Conservation (phyloP, 176 grass and related monocot genomes). For the Cenchrus fungigraminus region DNA sequence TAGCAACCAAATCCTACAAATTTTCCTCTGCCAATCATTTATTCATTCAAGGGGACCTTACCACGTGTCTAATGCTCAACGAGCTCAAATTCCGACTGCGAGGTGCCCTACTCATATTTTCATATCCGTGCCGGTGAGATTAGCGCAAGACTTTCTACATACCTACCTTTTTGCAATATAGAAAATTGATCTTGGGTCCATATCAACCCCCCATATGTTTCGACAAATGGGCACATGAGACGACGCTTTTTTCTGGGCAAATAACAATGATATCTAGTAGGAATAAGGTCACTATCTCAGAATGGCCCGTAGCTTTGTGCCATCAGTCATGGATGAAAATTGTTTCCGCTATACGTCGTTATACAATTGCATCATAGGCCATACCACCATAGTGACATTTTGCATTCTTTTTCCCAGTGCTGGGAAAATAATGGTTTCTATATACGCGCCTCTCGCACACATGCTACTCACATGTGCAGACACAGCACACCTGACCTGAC, state of each 20-base stretch:
- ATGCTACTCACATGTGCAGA: background rate
- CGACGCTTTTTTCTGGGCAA: background rate
- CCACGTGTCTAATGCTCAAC: too few species aligned
- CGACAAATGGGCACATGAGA: background rate
- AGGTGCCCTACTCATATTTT: background rate
- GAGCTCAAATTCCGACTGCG: background rate
- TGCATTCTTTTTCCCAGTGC: background rate
- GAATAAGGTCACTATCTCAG: background rate
- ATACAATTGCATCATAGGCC: background rate
- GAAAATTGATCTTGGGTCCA: background rate
- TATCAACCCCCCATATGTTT: background rate
- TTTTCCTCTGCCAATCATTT: background rate
- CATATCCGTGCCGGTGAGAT: background rate
- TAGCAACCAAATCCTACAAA: background rate
- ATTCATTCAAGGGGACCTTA: too few species aligned
- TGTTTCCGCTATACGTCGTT: background rate
- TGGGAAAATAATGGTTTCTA: background rate
- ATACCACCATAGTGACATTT: background rate
- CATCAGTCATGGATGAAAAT: background rate
- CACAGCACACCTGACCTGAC: background rate
- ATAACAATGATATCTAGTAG: background rate
- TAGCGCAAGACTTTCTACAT: too few species aligned
- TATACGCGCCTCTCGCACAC: too few species aligned
- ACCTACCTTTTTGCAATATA: background rate
- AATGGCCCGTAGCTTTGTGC: background rate